These are phyloP conservation scores for Ceratocystis destructans DNA, from an alignment of 2,329 filamentous ascomycete genomes.

Conservation along the genomic window DNA sequence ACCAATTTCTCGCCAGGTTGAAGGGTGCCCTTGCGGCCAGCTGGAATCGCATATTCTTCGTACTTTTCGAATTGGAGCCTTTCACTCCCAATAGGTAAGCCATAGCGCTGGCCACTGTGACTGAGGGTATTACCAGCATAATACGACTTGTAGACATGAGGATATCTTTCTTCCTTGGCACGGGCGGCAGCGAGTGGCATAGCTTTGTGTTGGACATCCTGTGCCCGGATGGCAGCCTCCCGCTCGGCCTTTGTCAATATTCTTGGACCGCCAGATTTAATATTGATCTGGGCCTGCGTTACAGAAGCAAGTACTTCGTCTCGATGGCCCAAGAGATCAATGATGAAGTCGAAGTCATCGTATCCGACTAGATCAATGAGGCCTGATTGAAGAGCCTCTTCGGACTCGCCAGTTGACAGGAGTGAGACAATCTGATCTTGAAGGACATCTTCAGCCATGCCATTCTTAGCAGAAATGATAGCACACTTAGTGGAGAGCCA, in stretches of 20 bases:
- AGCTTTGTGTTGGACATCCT: slow-evolving; percentile 74
- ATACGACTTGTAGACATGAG: slow-evolving; percentile 80
- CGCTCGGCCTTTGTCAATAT: slow-evolving; percentile 65
- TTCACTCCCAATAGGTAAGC: slow-evolving; percentile 61
- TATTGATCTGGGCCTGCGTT: slow-evolving; percentile 15
- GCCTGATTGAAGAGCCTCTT: slow-evolving; percentile 82
- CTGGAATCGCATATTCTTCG: slow-evolving; percentile 79
- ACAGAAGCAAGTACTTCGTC: slow-evolving; percentile 46
- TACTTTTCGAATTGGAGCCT: slow-evolving; percentile 62
- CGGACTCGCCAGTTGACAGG: slow-evolving; percentile 50
- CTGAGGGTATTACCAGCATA: slow-evolving; percentile 77
- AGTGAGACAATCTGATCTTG: slow-evolving; percentile 64
- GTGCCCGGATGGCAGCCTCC: slow-evolving; percentile 59
- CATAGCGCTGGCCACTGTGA: slow-evolving; percentile 66
- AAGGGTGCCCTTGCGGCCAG: slow-evolving; percentile 61
- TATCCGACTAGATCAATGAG: slow-evolving; percentile 85
- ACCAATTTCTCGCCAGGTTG: slow-evolving; percentile 62
- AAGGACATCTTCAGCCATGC: slow-evolving; percentile 55
- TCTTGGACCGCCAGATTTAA: slow-evolving; percentile 22
- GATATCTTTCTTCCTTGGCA: slow-evolving; percentile 63
- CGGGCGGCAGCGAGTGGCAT: slow-evolving; percentile 56
- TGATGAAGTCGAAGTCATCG: slow-evolving; percentile 84
- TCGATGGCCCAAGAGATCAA: slow-evolving; percentile 72
- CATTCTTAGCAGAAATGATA: slow-evolving; percentile 51
- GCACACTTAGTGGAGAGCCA: slow-evolving; percentile 64